Percentiles rank a stretch among this genome's conserved stretches.
These are phyloP conservation scores for Trifolium repens DNA, from an alignment of 306 rosid species.

Conservation along the genomic window DNA sequence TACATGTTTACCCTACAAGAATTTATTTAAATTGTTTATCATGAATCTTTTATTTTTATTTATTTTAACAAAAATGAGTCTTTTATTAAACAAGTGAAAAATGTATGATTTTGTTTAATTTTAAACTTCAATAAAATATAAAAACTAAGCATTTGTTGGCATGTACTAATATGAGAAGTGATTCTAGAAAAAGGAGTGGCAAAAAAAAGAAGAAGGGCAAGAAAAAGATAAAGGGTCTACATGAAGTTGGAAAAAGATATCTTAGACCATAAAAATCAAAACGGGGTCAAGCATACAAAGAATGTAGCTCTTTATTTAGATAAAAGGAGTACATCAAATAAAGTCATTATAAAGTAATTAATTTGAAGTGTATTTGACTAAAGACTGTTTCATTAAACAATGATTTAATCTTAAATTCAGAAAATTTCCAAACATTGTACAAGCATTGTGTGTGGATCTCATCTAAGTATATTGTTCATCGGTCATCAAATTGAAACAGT, in stretches of 20 bases:
- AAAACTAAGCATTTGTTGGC: background rate
- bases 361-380: conserved; percentile 37
- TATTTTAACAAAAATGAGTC: no score
- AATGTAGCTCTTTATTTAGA: conserved; percentile 44
- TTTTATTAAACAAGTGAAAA: background rate
- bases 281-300: conserved; percentile 49
- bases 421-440: conserved; percentile 2
- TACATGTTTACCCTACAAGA: no score
- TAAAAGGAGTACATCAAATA: conserved; percentile 54
- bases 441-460: background rate
- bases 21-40: no score
- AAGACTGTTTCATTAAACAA: conserved; percentile 27
- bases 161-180: background rate
- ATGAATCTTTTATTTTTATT: no score
- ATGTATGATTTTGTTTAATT: background rate
- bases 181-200: background rate
- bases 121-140: background rate
- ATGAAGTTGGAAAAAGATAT: conserved; percentile 48
- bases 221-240: conserved; percentile 50
- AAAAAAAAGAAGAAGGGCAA: background rate
- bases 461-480: conserved; percentile 29
- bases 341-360: conserved; percentile 34
- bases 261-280: conserved; percentile 43
- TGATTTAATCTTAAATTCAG: background rate
- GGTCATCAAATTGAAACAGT: conserved; percentile 28